phyloP scores from a whole-genome alignment of 257 asterid genomes.

The Solanum appendiculatum region DNA sequence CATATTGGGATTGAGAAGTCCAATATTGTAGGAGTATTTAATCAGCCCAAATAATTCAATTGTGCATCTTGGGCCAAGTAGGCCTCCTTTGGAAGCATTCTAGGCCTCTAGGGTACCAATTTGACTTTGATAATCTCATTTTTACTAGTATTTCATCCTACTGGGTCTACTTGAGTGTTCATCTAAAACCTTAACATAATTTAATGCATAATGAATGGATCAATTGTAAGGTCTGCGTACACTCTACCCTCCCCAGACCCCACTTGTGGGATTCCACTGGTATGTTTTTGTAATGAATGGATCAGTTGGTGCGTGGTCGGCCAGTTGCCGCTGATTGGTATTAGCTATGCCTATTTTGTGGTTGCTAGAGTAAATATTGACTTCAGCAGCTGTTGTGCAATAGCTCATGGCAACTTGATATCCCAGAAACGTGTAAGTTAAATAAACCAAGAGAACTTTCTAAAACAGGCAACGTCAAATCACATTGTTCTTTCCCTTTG shows the following conservation, averaged over 20 bases:
- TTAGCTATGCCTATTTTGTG: neutral
- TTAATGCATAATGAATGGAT: neutral
- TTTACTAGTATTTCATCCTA: neutral
- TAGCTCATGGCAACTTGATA: neutral
- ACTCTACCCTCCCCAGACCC: neutral
- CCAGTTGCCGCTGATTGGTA: neutral
- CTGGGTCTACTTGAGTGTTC: neutral
- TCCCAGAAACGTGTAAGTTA: neutral
- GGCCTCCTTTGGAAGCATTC: neutral
- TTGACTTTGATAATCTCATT: neutral
- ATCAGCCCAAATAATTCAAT: neutral
- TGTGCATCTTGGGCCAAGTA: neutral
- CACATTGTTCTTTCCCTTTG: neutral
- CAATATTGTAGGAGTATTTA: neutral
- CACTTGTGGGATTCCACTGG: neutral
- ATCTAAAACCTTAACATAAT: neutral
- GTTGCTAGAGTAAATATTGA: neutral
- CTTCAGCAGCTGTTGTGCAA: neutral
- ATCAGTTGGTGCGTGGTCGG: neutral
- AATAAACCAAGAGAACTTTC: neutral
- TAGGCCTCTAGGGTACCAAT: neutral
- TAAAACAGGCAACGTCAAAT: neutral
- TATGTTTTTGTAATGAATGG: neutral
- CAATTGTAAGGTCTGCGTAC: neutral
- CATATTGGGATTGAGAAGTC: neutral